These are phyloP conservation scores for Termitomyces heimii DNA, from an alignment of 768 basidiomycete genomes.

Conservation along the genomic window DNA sequence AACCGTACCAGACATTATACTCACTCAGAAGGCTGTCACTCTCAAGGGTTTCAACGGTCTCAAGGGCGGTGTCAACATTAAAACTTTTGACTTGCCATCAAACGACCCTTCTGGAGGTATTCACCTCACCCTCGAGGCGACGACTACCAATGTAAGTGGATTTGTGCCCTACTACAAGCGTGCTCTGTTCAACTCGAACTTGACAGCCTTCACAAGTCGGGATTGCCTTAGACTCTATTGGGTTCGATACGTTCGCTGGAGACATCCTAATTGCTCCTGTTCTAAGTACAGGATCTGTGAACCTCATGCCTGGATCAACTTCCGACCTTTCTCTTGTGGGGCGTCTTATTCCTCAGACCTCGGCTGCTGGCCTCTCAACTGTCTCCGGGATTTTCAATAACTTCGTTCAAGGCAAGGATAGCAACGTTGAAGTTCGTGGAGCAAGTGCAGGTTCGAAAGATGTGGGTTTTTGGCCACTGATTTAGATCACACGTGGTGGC, in stretches of 20 bases:
- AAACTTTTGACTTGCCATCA: conserved; percentile 63
- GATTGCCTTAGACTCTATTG: conserved; percentile 52
- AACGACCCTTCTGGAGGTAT: conserved; percentile 72
- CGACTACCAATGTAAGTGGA: conserved; percentile 50
- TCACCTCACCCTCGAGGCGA: conserved; percentile 57
- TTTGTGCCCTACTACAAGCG: not conserved
- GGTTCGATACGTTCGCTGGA: conserved; percentile 53
- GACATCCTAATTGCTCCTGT: conserved; percentile 56
- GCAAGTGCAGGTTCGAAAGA: conserved; percentile 50
- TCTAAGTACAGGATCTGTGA: conserved; percentile 40
- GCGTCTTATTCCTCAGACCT: conserved; percentile 57
- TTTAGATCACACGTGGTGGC: not conserved
- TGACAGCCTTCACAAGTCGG: conserved; percentile 70
- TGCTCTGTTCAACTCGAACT: not conserved
- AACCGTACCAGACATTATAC: conserved; percentile 46
- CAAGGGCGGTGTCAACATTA: conserved; percentile 53
- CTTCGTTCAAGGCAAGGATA: conserved; percentile 64
- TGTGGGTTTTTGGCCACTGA: conserved; percentile 27
- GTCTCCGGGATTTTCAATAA: conserved; percentile 68
- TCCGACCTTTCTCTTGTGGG: conserved; percentile 51
- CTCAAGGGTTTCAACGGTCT: conserved; percentile 70
- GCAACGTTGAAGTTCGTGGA: conserved; percentile 52
- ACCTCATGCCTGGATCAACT: conserved; percentile 47
- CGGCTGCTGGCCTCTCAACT: conserved; percentile 42
- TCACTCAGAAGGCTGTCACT: conserved; percentile 51